A percentile compares a stretch with the other conserved stretches of the same genome.
These are phyloP conservation scores for Spirogloea muscicola DNA, from an alignment of 139 green algal genomes.

Conservation along the genomic window DNA sequence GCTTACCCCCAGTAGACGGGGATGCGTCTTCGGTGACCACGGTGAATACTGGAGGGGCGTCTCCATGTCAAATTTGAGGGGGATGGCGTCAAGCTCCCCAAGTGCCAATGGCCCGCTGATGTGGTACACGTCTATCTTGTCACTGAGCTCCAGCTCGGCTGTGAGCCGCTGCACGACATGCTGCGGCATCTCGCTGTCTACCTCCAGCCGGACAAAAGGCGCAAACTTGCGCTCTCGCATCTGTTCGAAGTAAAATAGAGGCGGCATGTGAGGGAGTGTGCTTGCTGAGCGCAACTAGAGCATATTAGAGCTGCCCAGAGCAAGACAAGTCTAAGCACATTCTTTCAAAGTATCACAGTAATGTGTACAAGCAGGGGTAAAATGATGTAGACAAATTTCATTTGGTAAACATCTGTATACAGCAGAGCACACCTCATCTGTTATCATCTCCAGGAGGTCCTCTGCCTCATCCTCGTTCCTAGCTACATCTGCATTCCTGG, in stretches of 20 bases:
- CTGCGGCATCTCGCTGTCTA: slow-evolving; percentile 49
- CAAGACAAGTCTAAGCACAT: too few species aligned
- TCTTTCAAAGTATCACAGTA: too few species aligned
- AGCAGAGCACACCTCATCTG: slow-evolving; percentile 60
- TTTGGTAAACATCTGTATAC: too few species aligned
- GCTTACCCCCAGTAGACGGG: slow-evolving; percentile 22
- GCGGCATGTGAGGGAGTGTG: too few species aligned
- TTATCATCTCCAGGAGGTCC: slow-evolving; percentile 65
- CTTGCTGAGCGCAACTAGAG: too few species aligned
- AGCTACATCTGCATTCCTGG: slow-evolving; percentile 59
- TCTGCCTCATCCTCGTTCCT: slow-evolving; percentile 65
- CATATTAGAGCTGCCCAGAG: too few species aligned
- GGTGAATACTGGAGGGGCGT: slow-evolving; percentile 19
- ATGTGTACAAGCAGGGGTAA: too few species aligned
- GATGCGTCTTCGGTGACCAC: slow-evolving; percentile 39
- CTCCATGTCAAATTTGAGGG: slow-evolving; percentile 26
- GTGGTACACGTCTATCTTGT: slow-evolving; percentile 44
- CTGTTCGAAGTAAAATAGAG: too few species aligned
- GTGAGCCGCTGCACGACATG: slow-evolving; percentile 44
- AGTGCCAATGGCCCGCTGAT: slow-evolving; percentile 44
- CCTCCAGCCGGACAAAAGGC: slow-evolving; percentile 60
- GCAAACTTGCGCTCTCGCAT: slow-evolving; percentile 55
- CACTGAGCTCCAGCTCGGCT: slow-evolving; percentile 39
- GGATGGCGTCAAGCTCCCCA: slow-evolving; percentile 46
- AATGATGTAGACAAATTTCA: too few species aligned